Conservation (phyloP, 164 flowering plant genomes). For the Saururus chinensis region DNA sequence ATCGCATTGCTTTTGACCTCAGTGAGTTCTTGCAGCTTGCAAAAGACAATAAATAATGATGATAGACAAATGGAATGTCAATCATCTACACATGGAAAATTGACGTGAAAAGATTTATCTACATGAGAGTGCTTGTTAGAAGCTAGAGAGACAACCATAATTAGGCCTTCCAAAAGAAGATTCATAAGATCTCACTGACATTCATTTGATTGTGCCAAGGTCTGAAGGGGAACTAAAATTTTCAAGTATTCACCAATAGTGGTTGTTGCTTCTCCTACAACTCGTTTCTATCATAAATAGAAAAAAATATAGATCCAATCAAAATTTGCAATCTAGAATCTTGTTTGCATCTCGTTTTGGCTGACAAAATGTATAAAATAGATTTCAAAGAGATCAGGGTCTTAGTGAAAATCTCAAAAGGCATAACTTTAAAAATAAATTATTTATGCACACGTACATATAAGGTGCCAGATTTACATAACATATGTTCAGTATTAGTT, state of each 20-base stretch:
- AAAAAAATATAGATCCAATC: too few relatives aligned
- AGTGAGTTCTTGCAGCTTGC: constrained; percentile 41
- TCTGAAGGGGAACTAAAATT: constrained; percentile 53
- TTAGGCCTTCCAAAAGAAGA: too few relatives aligned
- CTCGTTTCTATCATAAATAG: constrained; percentile 43
- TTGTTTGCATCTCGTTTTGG: too few relatives aligned
- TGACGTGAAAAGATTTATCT: background rate
- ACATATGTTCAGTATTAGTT: constrained; percentile 9
- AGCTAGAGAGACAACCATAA: constrained; percentile 46
- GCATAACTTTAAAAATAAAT: too few relatives aligned
- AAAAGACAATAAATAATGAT: background rate
- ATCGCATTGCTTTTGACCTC: constrained; percentile 52
- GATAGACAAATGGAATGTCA: background rate
- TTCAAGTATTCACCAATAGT: constrained; percentile 63
- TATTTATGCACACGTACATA: too few relatives aligned
- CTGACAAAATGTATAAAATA: too few relatives aligned
- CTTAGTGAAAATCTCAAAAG: too few relatives aligned
- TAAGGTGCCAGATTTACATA: too few relatives aligned
- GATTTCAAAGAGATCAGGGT: too few relatives aligned
- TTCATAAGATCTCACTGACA: too few relatives aligned
- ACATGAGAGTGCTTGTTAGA: constrained; percentile 45
- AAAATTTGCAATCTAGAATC: too few relatives aligned
- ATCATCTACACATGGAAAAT: background rate
- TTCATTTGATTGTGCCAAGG: too few relatives aligned
- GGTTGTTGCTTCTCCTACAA: constrained; percentile 42